Conservation (phyloP, 441 rosid genomes). For the Breynia disticha region DNA sequence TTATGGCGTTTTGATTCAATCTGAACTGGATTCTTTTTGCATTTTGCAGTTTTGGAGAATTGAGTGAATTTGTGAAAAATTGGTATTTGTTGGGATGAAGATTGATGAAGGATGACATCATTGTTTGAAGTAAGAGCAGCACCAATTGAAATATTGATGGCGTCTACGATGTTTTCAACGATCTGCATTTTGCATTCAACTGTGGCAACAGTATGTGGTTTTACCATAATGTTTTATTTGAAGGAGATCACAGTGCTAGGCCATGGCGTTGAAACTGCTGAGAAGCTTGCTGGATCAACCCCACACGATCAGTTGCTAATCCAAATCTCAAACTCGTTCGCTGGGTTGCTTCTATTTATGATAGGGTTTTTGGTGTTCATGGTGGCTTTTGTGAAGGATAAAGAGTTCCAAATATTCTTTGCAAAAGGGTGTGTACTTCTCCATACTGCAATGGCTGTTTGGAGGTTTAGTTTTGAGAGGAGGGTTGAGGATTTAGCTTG, state of each 20-base stretch:
- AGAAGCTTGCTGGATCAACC: slow-evolving; percentile 38
- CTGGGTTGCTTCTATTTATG: slow-evolving; percentile 40
- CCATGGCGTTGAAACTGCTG: slow-evolving; percentile 29
- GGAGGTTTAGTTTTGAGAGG: slow-evolving; percentile 43
- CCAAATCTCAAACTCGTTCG: slow-evolving; percentile 43
- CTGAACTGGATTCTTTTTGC: not conserved
- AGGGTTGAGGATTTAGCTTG: slow-evolving; percentile 45
- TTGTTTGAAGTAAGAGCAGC: not conserved
- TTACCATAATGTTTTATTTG: slow-evolving; percentile 42
- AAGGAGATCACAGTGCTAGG: slow-evolving; percentile 31
- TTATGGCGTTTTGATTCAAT: no score
- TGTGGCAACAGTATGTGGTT: slow-evolving; percentile 30
- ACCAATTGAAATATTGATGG: slow-evolving; percentile 10
- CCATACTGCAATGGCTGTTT: slow-evolving; percentile 38
- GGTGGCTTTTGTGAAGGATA: slow-evolving; percentile 48
- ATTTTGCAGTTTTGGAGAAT: slow-evolving; percentile 1
- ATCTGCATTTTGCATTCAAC: slow-evolving; percentile 40
- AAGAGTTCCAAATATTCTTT: slow-evolving; percentile 39
- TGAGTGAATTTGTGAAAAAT: no score
- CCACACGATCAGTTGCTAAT: slow-evolving; percentile 37
- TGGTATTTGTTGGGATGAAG: not conserved
- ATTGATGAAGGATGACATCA: no score
- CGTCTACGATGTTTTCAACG: slow-evolving; percentile 27
- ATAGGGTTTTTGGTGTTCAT: slow-evolving; percentile 42
- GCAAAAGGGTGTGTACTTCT: slow-evolving; percentile 45